These are phyloP conservation scores for Ceratocystis diversiconidia DNA, from an alignment of 2,329 filamentous ascomycete species.

Conservation along the genomic window DNA sequence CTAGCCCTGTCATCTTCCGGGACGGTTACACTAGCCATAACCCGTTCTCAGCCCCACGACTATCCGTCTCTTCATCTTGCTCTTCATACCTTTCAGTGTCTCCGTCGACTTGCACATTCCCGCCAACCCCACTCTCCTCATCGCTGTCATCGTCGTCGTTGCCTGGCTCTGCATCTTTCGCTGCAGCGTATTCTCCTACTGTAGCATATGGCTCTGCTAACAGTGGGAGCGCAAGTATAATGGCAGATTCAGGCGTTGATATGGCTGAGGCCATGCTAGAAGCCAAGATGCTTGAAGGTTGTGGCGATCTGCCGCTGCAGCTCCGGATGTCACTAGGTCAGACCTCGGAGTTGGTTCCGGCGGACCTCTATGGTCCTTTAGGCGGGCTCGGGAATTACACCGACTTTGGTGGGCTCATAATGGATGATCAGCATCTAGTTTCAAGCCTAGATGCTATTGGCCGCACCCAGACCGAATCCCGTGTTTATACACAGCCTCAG, in stretches of 20 bases:
- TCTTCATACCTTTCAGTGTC: neutral
- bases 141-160: neutral
- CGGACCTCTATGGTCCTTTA: too few relatives aligned
- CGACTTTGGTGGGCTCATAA: too few relatives aligned
- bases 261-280: neutral
- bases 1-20: slow-evolving; percentile 32
- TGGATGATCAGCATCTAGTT: too few relatives aligned
- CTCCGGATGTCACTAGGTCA: neutral
- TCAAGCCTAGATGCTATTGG: too few relatives aligned
- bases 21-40: slow-evolving; percentile 19
- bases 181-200: neutral
- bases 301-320: neutral
- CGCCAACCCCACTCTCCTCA: neutral
- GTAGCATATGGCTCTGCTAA: neutral
- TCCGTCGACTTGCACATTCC: slow-evolving; percentile 22
- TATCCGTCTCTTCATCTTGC: neutral
- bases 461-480: too few relatives aligned
- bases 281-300: neutral
- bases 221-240: neutral
- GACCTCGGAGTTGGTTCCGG: too few relatives aligned
- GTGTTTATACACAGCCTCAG: too few relatives aligned
- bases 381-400: too few relatives aligned
- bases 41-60: neutral
- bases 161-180: neutral
- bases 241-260: neutral